These are phyloP conservation scores for Huntiella abstrusa DNA, from an alignment of 2,329 filamentous ascomycete species.

Conservation along the genomic window DNA sequence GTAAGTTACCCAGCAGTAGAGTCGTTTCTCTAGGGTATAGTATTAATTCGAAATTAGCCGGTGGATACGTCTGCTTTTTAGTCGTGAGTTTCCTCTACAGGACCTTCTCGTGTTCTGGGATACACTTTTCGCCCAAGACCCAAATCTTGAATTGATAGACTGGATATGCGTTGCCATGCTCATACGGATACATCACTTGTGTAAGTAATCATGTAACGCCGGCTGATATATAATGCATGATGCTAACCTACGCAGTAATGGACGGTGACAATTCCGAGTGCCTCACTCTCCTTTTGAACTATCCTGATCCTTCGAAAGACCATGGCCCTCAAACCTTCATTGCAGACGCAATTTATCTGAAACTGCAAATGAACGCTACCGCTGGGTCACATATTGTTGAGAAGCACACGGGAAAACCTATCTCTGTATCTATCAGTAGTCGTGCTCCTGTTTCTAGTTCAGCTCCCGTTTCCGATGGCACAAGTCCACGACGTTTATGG, in stretches of 20 bases:
- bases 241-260: conserved; percentile 36
- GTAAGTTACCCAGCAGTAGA: conserved; percentile 23
- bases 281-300: conserved; percentile 65
- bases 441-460: neutral
- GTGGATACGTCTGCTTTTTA: conserved; percentile 86
- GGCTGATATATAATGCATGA: too few relatives aligned
- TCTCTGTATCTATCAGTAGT: conserved; percentile 14
- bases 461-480: conserved; percentile 24
- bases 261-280: conserved; percentile 76
- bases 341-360: conserved; percentile 63
- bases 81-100: conserved; percentile 79
- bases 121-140: conserved; percentile 69
- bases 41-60: conserved; percentile 33
- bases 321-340: conserved; percentile 63
- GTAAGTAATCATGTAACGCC: too few relatives aligned
- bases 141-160: conserved; percentile 63
- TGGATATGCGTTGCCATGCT: conserved; percentile 90
- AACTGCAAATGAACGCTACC: conserved; percentile 39
- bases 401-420: conserved; percentile 42
- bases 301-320: conserved; percentile 46
- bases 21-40: neutral
- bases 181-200: conserved; percentile 34
- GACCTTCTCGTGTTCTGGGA: conserved; percentile 80
- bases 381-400: conserved; percentile 48
- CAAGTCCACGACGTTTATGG: conserved; percentile 9